Percentiles rank a stretch among this genome's conserved stretches.
Evolutionary conservation across 495 filamentous ascomycete species (phyloP).

Genomic region (Talaromyces liani): DNA sequence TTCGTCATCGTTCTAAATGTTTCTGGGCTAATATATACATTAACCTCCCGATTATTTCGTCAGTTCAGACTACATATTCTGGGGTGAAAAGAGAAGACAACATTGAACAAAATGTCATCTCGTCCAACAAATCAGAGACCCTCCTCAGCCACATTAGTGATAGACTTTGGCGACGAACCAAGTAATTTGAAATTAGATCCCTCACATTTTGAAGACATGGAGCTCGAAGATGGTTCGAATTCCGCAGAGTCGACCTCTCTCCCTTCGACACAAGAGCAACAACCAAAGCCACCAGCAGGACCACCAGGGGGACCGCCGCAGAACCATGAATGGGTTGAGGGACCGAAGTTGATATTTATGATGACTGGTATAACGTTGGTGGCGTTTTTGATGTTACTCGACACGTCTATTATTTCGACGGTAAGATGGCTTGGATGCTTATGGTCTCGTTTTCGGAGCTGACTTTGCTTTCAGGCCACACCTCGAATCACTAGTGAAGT

Average conservation of each 20-base stretch:
- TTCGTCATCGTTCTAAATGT: neutral
- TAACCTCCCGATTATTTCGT: neutral
- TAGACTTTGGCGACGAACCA: neutral
- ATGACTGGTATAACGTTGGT: conserved; percentile 20
- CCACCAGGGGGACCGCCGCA: neutral
- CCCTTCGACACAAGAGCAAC: neutral
- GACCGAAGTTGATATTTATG: conserved; percentile 19
- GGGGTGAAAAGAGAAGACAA: neutral
- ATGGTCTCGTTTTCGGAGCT: neutral
- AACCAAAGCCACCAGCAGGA: neutral
- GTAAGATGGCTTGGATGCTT: conserved; percentile 17
- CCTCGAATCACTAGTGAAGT: neutral
- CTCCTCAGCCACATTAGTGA: neutral
- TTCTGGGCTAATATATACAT: neutral
- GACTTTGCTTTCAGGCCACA: neutral
- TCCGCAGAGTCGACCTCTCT: neutral
- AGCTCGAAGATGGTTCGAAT: neutral
- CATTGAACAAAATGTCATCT: neutral
- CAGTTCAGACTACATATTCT: neutral
- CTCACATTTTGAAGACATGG: neutral
- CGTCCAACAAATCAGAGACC: neutral
- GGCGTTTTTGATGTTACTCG: conserved; percentile 42
- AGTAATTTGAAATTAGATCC: neutral
- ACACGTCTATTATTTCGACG: conserved; percentile 42
- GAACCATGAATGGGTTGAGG: conserved; percentile 11